A percentile compares a stretch with the other conserved stretches of the same genome.
phyloP scores from a whole-genome alignment of 768 basidiomycete species.

The Cantharellus anzutake region DNA sequence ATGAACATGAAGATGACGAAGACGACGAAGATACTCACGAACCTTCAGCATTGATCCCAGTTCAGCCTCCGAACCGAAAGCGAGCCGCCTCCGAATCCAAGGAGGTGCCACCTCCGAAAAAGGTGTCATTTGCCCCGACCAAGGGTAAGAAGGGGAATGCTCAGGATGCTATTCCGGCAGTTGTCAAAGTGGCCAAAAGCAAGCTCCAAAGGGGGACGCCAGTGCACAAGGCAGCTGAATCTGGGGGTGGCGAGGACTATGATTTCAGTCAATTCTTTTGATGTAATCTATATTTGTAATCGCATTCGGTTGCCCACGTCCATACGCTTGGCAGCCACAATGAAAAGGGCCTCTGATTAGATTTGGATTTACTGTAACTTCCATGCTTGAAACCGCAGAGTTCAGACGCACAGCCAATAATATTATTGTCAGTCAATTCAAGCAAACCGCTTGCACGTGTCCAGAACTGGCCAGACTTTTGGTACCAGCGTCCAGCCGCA shows the following conservation, averaged over 20 bases:
- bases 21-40: constrained; percentile 26
- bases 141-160: constrained; percentile 10
- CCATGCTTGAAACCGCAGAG: no score
- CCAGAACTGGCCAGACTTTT: no score
- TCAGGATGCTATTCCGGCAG: not conserved
- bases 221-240: constrained; percentile 9
- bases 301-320: no score
- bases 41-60: constrained; percentile 9
- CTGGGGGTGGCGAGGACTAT: constrained; percentile 23
- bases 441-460: no score
- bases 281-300: not conserved
- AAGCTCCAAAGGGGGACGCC: constrained; percentile 10
- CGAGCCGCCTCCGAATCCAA: constrained; percentile 23
- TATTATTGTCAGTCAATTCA: no score
- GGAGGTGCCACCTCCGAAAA: constrained; percentile 24
- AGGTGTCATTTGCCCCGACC: constrained; percentile 31
- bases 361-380: no score
- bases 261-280: constrained; percentile 41
- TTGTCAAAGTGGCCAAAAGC: constrained; percentile 5
- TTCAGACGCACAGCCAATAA: no score
- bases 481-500: no score
- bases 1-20: constrained; percentile 22
- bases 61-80: constrained; percentile 25
- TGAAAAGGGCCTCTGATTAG: no score
- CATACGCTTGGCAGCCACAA: no score